Evolutionary conservation across 495 filamentous ascomycete genomes (phyloP).

Genomic region (Penicillium paxilli): DNA sequence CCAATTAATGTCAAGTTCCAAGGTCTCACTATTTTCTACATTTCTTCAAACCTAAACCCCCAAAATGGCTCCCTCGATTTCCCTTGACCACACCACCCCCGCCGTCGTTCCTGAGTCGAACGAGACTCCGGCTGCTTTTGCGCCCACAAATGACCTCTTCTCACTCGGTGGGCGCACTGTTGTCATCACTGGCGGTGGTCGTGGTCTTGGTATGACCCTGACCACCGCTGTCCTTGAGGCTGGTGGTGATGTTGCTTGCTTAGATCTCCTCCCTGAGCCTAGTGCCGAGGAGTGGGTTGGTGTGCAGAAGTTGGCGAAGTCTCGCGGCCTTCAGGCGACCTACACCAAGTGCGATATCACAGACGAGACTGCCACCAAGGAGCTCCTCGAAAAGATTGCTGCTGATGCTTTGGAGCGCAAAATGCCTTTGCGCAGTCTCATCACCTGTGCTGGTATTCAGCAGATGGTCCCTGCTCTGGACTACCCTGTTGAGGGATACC

Average conservation of each 20-base stretch:
- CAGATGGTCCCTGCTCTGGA: constrained; percentile 61
- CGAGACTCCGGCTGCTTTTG: constrained; percentile 23
- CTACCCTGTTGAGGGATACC: constrained; percentile 59
- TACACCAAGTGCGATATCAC: constrained; percentile 58
- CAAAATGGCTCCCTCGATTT: constrained; percentile 31
- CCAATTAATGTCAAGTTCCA: not conserved
- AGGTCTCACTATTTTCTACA: not conserved
- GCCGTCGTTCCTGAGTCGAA: constrained; percentile 21
- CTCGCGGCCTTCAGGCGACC: constrained; percentile 40
- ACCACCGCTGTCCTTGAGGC: constrained; percentile 69
- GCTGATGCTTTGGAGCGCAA: constrained; percentile 48
- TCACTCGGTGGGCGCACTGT: constrained; percentile 66
- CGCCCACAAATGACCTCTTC: constrained; percentile 27
- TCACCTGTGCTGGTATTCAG: constrained; percentile 85
- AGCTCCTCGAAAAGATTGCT: constrained; percentile 32
- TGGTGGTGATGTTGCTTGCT: constrained; percentile 61
- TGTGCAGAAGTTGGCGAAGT: constrained; percentile 50
- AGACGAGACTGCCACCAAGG: constrained; percentile 45
- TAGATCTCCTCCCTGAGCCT: constrained; percentile 59
- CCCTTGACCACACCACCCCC: constrained; percentile 24
- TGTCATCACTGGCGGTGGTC: constrained; percentile 68
- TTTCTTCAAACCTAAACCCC: not conserved
- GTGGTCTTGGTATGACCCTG: constrained; percentile 62
- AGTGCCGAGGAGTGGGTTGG: constrained; percentile 35
- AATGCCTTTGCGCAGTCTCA: constrained; percentile 64